Evolutionary conservation across 2,329 filamentous ascomycete genomes (phyloP).

Genomic region (Alternaria panax): DNA sequence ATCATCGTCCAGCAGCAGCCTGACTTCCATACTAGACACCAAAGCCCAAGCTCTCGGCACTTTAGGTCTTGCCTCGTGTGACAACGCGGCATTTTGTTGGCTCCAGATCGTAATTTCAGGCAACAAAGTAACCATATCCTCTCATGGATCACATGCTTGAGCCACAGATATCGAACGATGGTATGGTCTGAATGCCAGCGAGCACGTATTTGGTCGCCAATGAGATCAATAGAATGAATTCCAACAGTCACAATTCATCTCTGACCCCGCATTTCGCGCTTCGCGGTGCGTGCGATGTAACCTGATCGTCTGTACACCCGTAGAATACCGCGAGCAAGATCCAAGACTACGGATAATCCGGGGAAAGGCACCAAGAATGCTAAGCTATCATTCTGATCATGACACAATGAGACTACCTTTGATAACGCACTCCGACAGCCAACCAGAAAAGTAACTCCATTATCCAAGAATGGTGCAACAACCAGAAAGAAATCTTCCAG

Average conservation of each 20-base stretch:
- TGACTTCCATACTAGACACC: not conserved
- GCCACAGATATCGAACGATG: not conserved
- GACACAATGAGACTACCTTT: constrained; percentile 3
- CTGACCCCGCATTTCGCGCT: constrained; percentile 25
- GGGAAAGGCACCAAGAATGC: constrained; percentile 24
- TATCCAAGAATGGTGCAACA: constrained; percentile 41
- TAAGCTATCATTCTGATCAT: constrained; percentile 11
- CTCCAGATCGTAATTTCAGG: not conserved
- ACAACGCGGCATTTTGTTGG: not conserved
- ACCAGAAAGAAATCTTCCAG: constrained; percentile 37
- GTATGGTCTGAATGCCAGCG: not conserved
- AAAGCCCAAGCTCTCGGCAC: not conserved
- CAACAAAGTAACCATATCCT: not conserved
- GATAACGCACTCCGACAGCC: not conserved
- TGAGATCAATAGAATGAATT: not conserved
- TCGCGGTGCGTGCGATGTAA: constrained; percentile 18
- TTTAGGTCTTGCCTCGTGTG: not conserved
- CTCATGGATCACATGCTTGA: not conserved
- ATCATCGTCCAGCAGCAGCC: not conserved
- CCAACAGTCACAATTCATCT: constrained; percentile 8
- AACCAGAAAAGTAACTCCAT: constrained; percentile 35
- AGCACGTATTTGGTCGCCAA: not conserved
- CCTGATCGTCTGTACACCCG: not conserved
- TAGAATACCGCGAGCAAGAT: constrained; percentile 12
- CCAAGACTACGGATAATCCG: constrained; percentile 28